Base-by-base conservation (phyloP, 306 rosid species). In the Prunus salicina region DNA sequence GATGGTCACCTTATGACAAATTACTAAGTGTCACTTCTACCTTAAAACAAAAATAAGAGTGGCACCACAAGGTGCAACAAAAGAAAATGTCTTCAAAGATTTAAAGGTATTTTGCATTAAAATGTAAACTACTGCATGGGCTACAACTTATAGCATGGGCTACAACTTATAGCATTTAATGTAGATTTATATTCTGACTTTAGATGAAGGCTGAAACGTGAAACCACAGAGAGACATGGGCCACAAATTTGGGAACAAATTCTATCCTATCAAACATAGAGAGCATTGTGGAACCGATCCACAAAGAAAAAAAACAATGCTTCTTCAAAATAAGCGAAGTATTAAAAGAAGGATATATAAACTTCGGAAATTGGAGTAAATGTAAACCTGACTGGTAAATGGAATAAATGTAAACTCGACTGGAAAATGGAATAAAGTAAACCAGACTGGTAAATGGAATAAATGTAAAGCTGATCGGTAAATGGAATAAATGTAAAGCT, bases 381-480 rank as follows among this genome's bases (percentile, higher is more conserved):
- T 12, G 69, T 45, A 64, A 67, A 30, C 78, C 51, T 8, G 34
- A 60, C 58, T 46, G 69, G 14, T 60, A 67, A 64, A 69, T 57
- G 76, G 57, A 77, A 55, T 69, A 60, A 69, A 69, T 28, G 77
- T 61, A 61, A 61, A 28, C 57, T 43, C 4, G 68, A 58, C 76
- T 71, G 76, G 76, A 34, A 55, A 72, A 12, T 43, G 76, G 53
- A 72, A 32, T 28, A 71, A 72, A 3, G 76, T 72, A 72, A 28
- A 22, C 65, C 65, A 20, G 76, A 72, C 67, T 61, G 68, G 61
- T 45, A 55, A 77, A 28, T 32, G 69, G 77, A 61, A 27, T 61
- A 73, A 73, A 73, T 27, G 77, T 61, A 73, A 73, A 73, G 46
- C 32, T 61, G 77, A 73, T 58, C 47, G 77, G 77, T 61, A 73